Conservation (phyloP, 2,329 filamentous ascomycete genomes). For the Penicillium capsulatum region DNA sequence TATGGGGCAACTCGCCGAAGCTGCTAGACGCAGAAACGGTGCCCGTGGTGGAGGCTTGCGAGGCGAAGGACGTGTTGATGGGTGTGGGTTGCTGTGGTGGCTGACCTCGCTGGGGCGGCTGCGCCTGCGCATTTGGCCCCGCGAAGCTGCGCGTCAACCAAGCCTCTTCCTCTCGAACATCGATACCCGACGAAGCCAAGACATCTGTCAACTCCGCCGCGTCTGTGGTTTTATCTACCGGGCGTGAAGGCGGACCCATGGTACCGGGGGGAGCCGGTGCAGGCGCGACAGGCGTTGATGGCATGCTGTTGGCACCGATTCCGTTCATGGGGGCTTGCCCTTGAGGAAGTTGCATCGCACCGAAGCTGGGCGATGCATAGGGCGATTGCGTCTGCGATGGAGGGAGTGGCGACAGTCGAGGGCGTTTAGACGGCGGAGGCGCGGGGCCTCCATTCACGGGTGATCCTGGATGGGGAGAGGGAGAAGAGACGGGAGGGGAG, state of each 20-base stretch:
- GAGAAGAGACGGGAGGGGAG: constrained; percentile 59
- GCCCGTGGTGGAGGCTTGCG: constrained; percentile 41
- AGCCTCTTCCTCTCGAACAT: constrained; percentile 81
- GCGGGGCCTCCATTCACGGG: constrained; percentile 46
- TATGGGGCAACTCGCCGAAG: constrained; percentile 47
- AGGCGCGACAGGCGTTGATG: constrained; percentile 51
- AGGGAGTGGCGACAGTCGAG: constrained; percentile 64
- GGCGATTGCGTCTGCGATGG: constrained; percentile 55
- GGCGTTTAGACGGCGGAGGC: constrained; percentile 70
- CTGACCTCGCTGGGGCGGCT: constrained; percentile 31
- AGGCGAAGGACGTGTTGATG: constrained; percentile 41
- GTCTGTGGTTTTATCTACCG: constrained; percentile 51
- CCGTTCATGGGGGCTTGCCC: constrained; percentile 35
- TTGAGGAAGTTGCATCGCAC: constrained; percentile 45
- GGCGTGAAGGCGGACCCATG: constrained; percentile 62
- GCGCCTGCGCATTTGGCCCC: constrained; percentile 39
- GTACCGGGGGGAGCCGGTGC: constrained; percentile 41
- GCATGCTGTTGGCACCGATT: constrained; percentile 51
- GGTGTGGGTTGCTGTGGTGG: constrained; percentile 50
- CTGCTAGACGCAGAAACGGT: constrained; percentile 44
- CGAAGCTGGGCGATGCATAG: constrained; percentile 58
- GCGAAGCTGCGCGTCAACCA: constrained; percentile 60
- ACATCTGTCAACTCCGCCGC: constrained; percentile 75
- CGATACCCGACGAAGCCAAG: constrained; percentile 77
- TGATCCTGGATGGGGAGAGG: constrained; percentile 58